A percentile compares a stretch with the other conserved stretches of the same genome.
phyloP scores from a whole-genome alignment of 306 rosid species.

The Rubus idaeus region DNA sequence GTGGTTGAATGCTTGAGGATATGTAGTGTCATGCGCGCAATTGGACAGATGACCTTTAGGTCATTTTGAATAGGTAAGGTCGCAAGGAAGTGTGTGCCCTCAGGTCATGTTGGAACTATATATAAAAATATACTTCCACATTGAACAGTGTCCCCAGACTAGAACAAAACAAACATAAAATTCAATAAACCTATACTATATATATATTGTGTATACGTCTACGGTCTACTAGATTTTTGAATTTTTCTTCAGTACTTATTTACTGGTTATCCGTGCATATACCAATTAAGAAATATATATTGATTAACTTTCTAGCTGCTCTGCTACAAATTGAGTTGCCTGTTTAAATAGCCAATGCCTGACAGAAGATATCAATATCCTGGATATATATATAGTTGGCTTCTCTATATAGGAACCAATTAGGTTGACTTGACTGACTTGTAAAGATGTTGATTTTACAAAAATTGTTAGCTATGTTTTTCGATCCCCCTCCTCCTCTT shows the following conservation, averaged over 20 bases:
- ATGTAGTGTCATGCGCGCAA: neutral
- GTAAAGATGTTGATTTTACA: neutral
- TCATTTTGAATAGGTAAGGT: neutral
- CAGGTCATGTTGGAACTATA: conserved; percentile 3
- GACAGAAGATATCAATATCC: neutral
- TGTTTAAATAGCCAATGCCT: neutral
- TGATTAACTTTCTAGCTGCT: neutral
- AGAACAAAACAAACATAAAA: conserved; percentile 12
- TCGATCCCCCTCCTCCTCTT: neutral
- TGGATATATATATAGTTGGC: neutral
- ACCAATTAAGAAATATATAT: neutral
- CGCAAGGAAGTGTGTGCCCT: conserved; percentile 10
- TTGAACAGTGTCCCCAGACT: conserved; percentile 11
- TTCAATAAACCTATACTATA: neutral
- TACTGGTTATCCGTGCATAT: neutral
- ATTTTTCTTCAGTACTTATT: neutral
- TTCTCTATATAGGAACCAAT: neutral
- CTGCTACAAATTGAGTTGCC: neutral
- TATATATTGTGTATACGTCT: neutral
- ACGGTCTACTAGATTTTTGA: neutral
- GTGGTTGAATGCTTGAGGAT: neutral
- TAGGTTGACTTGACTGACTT: neutral
- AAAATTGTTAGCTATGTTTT: conserved; percentile 8
- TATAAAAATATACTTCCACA: neutral
- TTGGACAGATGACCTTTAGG: neutral